Conservation (phyloP, 192 early-diverging fungal genomes). For the Rhizoclosmatium sp. region DNA sequence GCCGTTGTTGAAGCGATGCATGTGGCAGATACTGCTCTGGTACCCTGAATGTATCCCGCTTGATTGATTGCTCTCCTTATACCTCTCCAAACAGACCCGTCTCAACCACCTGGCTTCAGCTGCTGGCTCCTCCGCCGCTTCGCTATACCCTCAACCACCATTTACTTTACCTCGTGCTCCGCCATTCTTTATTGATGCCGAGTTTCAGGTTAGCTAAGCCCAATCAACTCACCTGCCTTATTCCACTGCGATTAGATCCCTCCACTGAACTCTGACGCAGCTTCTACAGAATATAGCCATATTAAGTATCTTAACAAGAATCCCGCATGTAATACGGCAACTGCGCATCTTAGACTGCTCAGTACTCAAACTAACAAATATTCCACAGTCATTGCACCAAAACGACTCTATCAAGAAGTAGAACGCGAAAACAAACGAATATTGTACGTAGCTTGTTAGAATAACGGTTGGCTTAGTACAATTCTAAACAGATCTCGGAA, state of each 20-base stretch:
- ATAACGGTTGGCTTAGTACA: background rate
- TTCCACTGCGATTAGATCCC: background rate
- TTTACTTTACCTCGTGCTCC: background rate
- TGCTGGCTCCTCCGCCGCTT: too few relatives aligned
- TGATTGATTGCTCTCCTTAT: too few relatives aligned
- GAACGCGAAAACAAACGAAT: constrained; percentile 31
- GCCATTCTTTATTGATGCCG: background rate
- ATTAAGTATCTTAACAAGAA: constrained; percentile 1
- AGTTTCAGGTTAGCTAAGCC: background rate
- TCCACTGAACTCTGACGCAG: constrained; percentile 6
- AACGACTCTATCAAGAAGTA: constrained; percentile 1
- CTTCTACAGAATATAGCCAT: background rate
- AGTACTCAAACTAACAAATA: too few relatives aligned
- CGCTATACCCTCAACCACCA: background rate
- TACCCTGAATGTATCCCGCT: too few relatives aligned
- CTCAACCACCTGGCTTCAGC: too few relatives aligned
- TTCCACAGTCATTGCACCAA: background rate
- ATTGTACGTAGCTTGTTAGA: background rate
- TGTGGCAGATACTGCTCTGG: too few relatives aligned
- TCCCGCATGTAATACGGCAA: background rate
- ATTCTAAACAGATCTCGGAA: constrained; percentile 15
- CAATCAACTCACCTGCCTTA: background rate
- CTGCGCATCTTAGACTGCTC: too few relatives aligned
- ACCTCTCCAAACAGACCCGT: too few relatives aligned
- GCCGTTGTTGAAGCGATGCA: too few relatives aligned